Conservation (phyloP, 306 rosid genomes). For the Abrus precatorius region DNA sequence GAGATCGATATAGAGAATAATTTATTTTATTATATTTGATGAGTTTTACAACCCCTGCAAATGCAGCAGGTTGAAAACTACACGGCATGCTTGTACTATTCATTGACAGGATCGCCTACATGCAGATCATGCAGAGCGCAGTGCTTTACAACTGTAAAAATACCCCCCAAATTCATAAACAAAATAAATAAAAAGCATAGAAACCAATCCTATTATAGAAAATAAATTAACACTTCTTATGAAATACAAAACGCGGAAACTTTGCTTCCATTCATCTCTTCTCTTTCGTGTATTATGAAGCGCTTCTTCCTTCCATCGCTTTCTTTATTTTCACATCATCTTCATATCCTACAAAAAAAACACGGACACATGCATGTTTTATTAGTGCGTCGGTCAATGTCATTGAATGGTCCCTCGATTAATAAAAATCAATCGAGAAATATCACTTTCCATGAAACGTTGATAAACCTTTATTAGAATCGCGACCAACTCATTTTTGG, state of each 20-base stretch:
- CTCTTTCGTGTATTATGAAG: not conserved
- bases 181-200: not conserved
- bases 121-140: constrained; percentile 23
- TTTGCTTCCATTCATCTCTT: constrained; percentile 53
- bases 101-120: not conserved
- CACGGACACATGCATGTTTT: not conserved
- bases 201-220: constrained; percentile 36
- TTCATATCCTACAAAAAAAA: constrained; percentile 53
- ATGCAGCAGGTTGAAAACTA: constrained; percentile 51
- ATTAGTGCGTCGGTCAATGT: constrained; percentile 4
- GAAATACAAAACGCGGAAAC: constrained; percentile 54
- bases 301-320: constrained; percentile 51
- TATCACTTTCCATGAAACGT: not conserved
- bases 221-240: constrained; percentile 26
- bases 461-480: not conserved
- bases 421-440: not conserved
- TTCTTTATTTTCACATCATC: constrained; percentile 61
- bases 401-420: constrained; percentile 4
- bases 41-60: constrained; percentile 51
- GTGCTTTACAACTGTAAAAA: constrained; percentile 54
- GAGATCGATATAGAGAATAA: constrained; percentile 1
- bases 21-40: constrained; percentile 45
- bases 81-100: constrained; percentile 46
- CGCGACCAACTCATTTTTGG: too few relatives aligned
- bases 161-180: constrained; percentile 18